Conservation (phyloP, 73 alveolate species). For the Tetrahymena borealis region DNA sequence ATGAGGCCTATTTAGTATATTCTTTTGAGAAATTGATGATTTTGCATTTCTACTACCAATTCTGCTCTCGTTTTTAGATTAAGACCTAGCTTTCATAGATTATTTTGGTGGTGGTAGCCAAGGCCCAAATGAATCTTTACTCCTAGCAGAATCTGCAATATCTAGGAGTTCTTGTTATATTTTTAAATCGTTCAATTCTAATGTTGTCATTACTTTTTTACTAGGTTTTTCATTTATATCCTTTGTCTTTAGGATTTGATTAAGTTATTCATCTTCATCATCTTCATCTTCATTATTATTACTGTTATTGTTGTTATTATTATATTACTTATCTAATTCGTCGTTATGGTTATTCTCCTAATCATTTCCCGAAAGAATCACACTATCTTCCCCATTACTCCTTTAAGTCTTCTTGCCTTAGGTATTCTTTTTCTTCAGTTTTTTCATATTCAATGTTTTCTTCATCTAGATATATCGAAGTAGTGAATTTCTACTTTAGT, state of each 20-base stretch:
- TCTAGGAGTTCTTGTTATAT: background rate
- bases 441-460: background rate
- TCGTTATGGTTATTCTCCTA: background rate
- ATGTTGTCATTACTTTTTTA: background rate
- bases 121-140: background rate
- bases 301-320: no score
- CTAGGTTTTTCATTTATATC: background rate
- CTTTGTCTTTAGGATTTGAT: background rate
- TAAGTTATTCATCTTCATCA: background rate
- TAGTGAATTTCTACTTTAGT: no score
- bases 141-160: background rate
- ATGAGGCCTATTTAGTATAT: background rate
- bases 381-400: background rate
- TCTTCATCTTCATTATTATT: background rate
- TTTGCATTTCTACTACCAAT: background rate
- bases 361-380: background rate
- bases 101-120: background rate
- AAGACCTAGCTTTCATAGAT: background rate
- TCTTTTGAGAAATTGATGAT: background rate
- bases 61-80: background rate
- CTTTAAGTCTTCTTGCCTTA: background rate
- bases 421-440: background rate
- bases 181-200: background rate
- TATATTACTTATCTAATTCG: background rate
- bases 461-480: background rate